Base-by-base conservation (phyloP, 2,329 filamentous ascomycete species). In the Pseudogymnoascus sp. region DNA sequence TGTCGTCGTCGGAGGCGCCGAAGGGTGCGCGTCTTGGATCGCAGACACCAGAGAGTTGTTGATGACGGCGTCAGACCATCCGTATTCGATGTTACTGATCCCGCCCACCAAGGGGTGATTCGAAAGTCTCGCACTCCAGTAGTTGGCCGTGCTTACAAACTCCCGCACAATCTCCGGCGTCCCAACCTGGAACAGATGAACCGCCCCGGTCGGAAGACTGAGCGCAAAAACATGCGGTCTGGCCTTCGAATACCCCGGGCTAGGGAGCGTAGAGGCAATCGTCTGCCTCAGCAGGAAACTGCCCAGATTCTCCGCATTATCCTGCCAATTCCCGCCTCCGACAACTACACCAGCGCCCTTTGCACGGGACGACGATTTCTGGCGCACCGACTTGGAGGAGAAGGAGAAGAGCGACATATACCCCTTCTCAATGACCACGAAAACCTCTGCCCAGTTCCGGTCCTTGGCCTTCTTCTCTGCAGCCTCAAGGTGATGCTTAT, bases 181-280 rank as follows among this genome's bases (percentile, higher is more conserved):
- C 62, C 94, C 94, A 59, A 94, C 94, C 71, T 97, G 92, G 81
- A 99, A 99, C n/a, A 99, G 82, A 73, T 99, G 94, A 0, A 99
- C 92, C 0, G 93, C 93, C 11, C 94, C 94, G 1, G 88, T 95
- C 0, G 94, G 93, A 52, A 99, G 79, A 66, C 90, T 96, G 60
- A 99, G 78, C 2, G 94, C 93, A 89, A 92, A 99, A 1, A 99
- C 94, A 73, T 97, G 87, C 4, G 92, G 92, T 10, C 94, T 83
- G 29, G 87, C 84, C 70, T 95, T 92, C 35, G 92, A 97, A 75
- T 97, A 97, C 10, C 94, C 94, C 0, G 94, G 93, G 0, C 92
- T 83, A 7, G 94, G 94, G 12, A 99, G 83, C 0, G 89, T 86
- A 62, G 91, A 96, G 10, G 94, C 94, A 67, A 97, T 89, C 0